Percentiles rank a stretch among this genome's conserved stretches.
Conservation (phyloP, 768 basidiomycete species). For the Podaxis sp. region DNA sequence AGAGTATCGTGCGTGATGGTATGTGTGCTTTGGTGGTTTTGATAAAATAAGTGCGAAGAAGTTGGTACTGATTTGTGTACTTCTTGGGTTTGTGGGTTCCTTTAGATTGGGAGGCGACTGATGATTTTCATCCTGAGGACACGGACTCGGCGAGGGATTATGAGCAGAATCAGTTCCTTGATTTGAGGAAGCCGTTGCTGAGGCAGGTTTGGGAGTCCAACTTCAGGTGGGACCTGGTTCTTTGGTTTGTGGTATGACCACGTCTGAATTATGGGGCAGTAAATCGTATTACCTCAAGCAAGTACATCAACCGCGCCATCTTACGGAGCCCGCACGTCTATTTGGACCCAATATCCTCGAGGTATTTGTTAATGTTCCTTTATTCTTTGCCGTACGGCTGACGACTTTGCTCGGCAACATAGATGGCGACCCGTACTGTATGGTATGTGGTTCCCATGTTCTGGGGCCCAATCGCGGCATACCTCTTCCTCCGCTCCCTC, state of each 20-base stretch:
- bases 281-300: slow-evolving; percentile 96
- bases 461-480: slow-evolving; percentile 85
- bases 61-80: neutral
- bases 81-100: neutral
- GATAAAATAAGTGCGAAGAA: neutral
- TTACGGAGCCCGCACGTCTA: slow-evolving; percentile 78
- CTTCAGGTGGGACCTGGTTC: slow-evolving; percentile 57
- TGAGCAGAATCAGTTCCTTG: slow-evolving; percentile 88
- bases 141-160: slow-evolving; percentile 82
- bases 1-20: slow-evolving; percentile 80
- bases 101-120: slow-evolving; percentile 84
- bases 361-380: slow-evolving; percentile 35
- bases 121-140: slow-evolving; percentile 89
- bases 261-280: slow-evolving; percentile 31
- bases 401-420: neutral
- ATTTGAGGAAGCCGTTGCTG: slow-evolving; percentile 81
- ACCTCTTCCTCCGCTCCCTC: slow-evolving; percentile 80
- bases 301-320: slow-evolving; percentile 93
- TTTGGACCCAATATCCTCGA: slow-evolving; percentile 85
- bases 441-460: slow-evolving; percentile 94
- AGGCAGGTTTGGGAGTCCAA: slow-evolving; percentile 86
- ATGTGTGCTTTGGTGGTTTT: slow-evolving; percentile 20
- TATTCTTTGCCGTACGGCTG: slow-evolving; percentile 8
- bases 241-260: neutral
- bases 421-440: slow-evolving; percentile 80